Percentiles rank a stretch among this genome's conserved stretches.
These are phyloP conservation scores for Tulasnella sp. DNA, from an alignment of 768 basidiomycete genomes.

Conservation along the genomic window DNA sequence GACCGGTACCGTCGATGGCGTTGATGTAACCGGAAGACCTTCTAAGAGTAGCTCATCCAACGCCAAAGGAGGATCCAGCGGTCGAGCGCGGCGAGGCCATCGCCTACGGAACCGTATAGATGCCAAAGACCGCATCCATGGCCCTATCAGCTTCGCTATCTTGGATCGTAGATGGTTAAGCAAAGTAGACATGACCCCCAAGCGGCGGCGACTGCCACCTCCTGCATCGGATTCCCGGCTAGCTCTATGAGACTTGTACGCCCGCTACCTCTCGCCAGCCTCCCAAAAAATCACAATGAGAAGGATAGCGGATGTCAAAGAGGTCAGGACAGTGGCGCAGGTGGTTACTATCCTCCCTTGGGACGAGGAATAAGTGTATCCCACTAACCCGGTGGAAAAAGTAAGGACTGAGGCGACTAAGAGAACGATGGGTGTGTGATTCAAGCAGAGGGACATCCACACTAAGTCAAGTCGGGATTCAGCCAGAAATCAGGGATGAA, in stretches of 20 bases:
- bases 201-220: no score
- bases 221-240: background rate
- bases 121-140: no score
- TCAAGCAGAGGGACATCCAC: slow-evolving; percentile 31
- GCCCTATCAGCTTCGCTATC: no score
- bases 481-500: background rate
- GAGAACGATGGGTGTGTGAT: slow-evolving; percentile 27
- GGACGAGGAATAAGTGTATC: slow-evolving; percentile 26
- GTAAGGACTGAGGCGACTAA: slow-evolving; percentile 28
- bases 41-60: no score
- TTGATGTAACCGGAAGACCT: no score
- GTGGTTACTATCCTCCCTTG: slow-evolving; percentile 18
- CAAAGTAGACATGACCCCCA: no score
- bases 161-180: no score
- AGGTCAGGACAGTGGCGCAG: slow-evolving; percentile 23
- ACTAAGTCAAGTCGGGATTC: background rate
- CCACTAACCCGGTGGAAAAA: slow-evolving; percentile 27
- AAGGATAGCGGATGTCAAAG: slow-evolving; percentile 25
- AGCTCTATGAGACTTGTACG: background rate
- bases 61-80: no score
- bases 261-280: slow-evolving; percentile 26
- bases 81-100: no score
- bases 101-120: no score
- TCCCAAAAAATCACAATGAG: slow-evolving; percentile 30
- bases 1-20: no score